A percentile compares a stretch with the other conserved stretches of the same genome.
Evolutionary conservation across 2,329 filamentous ascomycete species (phyloP).

Genomic region (Pseudogymnoascus sp.): DNA sequence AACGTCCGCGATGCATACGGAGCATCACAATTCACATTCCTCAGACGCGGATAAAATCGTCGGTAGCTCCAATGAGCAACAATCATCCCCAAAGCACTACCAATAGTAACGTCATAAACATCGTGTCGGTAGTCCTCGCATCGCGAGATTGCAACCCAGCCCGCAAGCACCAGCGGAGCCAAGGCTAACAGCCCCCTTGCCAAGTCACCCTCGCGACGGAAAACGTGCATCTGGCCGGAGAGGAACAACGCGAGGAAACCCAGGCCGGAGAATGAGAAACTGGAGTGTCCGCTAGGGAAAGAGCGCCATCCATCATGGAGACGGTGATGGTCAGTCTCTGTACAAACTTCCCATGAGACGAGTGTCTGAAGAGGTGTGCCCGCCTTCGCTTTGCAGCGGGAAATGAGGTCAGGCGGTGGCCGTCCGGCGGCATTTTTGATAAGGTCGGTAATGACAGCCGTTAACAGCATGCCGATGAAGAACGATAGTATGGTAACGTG

Average conservation of each 20-base stretch:
- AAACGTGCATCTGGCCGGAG: constrained; percentile 59
- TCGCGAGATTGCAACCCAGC: constrained; percentile 62
- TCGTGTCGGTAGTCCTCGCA: constrained; percentile 67
- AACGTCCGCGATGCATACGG: constrained; percentile 42
- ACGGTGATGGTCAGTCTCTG: constrained; percentile 58
- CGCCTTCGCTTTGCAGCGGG: constrained; percentile 68
- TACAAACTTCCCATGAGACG: constrained; percentile 65
- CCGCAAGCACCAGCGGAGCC: constrained; percentile 53
- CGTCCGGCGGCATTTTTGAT: constrained; percentile 73
- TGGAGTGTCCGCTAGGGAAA: constrained; percentile 75
- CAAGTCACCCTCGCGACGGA: constrained; percentile 40
- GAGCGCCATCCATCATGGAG: constrained; percentile 80
- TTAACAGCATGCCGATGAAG: constrained; percentile 65
- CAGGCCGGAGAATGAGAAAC: constrained; percentile 71
- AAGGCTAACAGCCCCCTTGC: constrained; percentile 52
- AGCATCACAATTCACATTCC: constrained; percentile 47
- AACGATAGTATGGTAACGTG: constrained; percentile 83
- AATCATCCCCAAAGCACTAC: constrained; percentile 52
- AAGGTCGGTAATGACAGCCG: constrained; percentile 78
- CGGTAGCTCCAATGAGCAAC: constrained; percentile 62
- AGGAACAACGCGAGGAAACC: constrained; percentile 68
- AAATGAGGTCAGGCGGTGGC: constrained; percentile 75
- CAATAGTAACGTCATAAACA: constrained; percentile 61
- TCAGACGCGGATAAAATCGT: constrained; percentile 54
- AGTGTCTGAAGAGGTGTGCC: constrained; percentile 45